These are phyloP conservation scores for Phylloporus rhodoxanthus DNA, from an alignment of 768 basidiomycete species.

Conservation along the genomic window DNA sequence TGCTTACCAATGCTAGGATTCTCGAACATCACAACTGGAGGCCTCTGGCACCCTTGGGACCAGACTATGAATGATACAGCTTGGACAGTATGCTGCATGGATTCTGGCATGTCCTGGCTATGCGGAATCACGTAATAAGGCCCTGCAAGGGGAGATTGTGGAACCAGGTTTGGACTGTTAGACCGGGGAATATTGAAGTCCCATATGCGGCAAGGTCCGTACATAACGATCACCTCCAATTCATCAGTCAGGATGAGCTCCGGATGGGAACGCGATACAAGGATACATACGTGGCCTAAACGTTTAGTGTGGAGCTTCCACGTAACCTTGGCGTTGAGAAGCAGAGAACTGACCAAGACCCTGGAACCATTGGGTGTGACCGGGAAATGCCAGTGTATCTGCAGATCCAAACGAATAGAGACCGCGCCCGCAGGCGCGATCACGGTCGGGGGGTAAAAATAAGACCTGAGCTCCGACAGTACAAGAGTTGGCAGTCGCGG, in stretches of 20 bases:
- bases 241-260: neutral
- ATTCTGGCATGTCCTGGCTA: neutral
- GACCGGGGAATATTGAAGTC: neutral
- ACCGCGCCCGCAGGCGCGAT: constrained; percentile 11
- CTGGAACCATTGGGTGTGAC: neutral
- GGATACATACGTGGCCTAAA: neutral
- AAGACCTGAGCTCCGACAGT: neutral
- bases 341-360: neutral
- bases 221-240: neutral
- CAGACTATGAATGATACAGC: neutral
- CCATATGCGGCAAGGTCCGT: neutral
- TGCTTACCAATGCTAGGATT: neutral
- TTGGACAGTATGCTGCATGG: neutral
- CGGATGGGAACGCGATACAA: neutral
- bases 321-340: constrained; percentile 1
- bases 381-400: constrained; percentile 13
- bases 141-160: neutral
- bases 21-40: constrained; percentile 1
- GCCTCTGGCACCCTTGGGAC: neutral
- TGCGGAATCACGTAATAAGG: constrained; percentile 15
- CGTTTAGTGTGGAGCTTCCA: neutral
- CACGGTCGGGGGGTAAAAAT: constrained; percentile 17
- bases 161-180: neutral
- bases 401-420: constrained; percentile 5
- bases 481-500: constrained; percentile 1